Base-by-base conservation (phyloP, 2,329 filamentous ascomycete genomes). In the Cytospora piceicola region DNA sequence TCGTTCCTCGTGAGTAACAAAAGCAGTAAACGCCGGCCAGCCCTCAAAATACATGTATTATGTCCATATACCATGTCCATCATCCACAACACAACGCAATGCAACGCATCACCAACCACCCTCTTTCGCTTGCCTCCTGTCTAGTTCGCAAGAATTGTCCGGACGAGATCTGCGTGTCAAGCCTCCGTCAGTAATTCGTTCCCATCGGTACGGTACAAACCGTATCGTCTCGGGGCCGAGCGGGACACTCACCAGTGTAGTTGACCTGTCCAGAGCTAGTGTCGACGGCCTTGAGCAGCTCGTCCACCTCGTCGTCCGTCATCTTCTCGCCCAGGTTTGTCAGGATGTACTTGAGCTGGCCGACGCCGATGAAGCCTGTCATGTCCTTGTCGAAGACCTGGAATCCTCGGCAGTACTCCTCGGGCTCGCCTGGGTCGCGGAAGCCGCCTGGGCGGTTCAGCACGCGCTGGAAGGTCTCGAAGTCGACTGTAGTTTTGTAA, bases 371-470 rank as follows among this genome's bases (percentile, higher is more conserved):
- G 80, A 94, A 97, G 61, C 95, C 95, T 67, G 93, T 97, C 88
- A 97, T 91, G 78, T 99, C 95, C 82, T 99, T 99, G 82, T 99
- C 95, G 74, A 99, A 99, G 62, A 99, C 95, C 80, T 99, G 95
- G 84, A 99, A 99, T 64, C 95, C 95, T 69, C 94, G 92, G 80
- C 94, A 97, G 82, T 99, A 99, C 79, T 98, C 94, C 76, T 98
- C 94, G 51, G 95, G 94, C 81, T 97, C 94, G 77, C 95, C 95
- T 2, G 95, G 94, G 75, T 98, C 95, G 77, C 95, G 93, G 90
- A 99, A 99, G 74, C 95, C 95, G 77, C 94, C 94, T 42, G 95
- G 95, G 70, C 95, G 91, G 87, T 98, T 98, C 70, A 99, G 92
- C 73, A 98, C 89, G 80, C 95, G 95, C 79, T 91, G 89, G 84